phyloP scores from a whole-genome alignment of 2,329 filamentous ascomycete species.

The Mycosphaerella sp. region DNA sequence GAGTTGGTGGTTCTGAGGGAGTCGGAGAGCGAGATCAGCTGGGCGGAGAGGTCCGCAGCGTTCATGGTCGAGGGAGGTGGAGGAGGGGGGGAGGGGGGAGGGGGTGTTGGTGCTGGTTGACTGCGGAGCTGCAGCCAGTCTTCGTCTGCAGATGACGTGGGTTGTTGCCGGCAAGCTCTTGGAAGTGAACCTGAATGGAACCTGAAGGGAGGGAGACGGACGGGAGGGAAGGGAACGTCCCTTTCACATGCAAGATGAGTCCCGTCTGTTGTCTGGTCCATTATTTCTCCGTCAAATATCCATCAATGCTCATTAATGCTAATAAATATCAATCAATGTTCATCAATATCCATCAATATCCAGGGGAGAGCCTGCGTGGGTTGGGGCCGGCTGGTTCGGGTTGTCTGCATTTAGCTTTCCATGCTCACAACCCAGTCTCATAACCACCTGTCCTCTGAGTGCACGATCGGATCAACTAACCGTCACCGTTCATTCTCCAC shows the following conservation, averaged over 20 bases:
- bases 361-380: no score
- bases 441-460: background rate
- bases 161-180: no score
- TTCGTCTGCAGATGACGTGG: slow-evolving; percentile 5
- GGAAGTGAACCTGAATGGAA: no score
- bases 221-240: background rate
- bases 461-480: background rate
- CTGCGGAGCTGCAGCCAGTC: background rate
- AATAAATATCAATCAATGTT: no score
- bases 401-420: background rate
- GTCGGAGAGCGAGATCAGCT: slow-evolving; percentile 42
- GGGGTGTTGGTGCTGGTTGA: background rate
- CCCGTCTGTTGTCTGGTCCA: background rate
- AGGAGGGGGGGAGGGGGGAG: background rate
- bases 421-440: background rate
- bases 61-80: slow-evolving; percentile 15
- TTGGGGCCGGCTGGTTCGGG: no score
- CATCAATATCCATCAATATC: no score
- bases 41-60: slow-evolving; percentile 21
- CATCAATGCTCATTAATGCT: background rate
- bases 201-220: background rate
- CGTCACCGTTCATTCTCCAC: background rate
- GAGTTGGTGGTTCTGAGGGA: slow-evolving; percentile 49
- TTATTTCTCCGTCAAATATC: background rate
- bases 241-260: background rate